These are phyloP conservation scores for Tubosaeta sp. DNA, from an alignment of 768 basidiomycete genomes.

Conservation along the genomic window DNA sequence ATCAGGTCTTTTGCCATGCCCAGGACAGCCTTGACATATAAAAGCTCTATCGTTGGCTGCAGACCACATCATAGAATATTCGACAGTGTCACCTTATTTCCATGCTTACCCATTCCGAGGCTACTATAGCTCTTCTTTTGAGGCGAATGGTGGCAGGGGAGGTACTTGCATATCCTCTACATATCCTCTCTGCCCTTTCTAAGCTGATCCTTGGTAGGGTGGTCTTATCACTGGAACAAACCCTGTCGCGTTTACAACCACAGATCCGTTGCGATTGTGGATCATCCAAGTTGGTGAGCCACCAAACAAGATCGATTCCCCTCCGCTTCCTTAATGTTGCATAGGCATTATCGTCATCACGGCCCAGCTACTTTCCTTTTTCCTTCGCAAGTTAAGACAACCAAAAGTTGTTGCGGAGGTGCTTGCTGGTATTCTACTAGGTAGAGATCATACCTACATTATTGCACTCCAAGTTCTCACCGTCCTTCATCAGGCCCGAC, in stretches of 20 bases:
- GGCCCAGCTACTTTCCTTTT: constrained; percentile 67
- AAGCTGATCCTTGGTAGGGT: constrained; percentile 40
- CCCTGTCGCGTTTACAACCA: constrained; percentile 57
- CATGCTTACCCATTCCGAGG: background rate
- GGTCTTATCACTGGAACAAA: constrained; percentile 73
- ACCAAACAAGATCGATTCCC: background rate
- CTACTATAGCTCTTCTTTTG: background rate
- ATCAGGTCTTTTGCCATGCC: background rate
- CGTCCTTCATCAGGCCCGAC: constrained; percentile 36
- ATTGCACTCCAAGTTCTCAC: background rate
- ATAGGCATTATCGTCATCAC: constrained; percentile 78
- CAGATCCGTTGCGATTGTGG: constrained; percentile 73
- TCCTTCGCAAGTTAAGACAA: constrained; percentile 67
- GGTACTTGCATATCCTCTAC: constrained; percentile 8
- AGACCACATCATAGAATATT: background rate
- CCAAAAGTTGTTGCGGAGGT: constrained; percentile 85
- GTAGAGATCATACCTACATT: constrained; percentile 44
- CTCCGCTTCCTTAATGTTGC: background rate
- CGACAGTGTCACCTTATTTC: background rate
- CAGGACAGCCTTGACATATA: background rate
- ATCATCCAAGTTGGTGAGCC: constrained; percentile 70
- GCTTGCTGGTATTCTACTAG: constrained; percentile 85
- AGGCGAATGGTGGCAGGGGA: constrained; percentile 22
- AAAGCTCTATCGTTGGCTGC: background rate
- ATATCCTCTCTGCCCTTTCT: background rate